These are phyloP conservation scores for Suillus plorans DNA, from an alignment of 768 basidiomycete species.

Conservation along the genomic window DNA sequence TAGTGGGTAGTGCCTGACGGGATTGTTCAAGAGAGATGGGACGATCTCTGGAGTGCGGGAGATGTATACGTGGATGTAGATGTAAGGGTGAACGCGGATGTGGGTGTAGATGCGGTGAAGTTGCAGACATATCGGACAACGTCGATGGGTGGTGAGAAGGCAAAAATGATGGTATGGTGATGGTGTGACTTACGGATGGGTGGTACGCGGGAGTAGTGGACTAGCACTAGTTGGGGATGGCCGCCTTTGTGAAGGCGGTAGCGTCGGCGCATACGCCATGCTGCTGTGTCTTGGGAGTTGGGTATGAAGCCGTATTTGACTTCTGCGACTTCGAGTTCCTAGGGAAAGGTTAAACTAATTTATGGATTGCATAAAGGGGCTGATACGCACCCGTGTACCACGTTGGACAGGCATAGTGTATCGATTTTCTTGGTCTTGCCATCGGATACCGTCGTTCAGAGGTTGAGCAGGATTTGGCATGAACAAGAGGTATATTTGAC, in stretches of 20 bases:
- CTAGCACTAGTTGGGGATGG: conserved; percentile 67
- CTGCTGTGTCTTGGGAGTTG: conserved; percentile 53
- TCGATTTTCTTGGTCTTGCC: conserved; percentile 69
- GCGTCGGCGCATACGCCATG: conserved; percentile 68
- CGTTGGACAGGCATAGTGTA: conserved; percentile 46
- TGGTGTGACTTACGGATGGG: conserved; percentile 50
- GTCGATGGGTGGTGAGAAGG: conserved; percentile 8
- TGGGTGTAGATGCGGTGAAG: not conserved
- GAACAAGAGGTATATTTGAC: conserved; percentile 65
- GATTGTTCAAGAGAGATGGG: conserved; percentile 56
- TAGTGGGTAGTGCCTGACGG: conserved; percentile 71
- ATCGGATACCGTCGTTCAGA: conserved; percentile 77
- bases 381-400: conserved; percentile 52
- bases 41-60: conserved; percentile 47
- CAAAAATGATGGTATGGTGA: not conserved
- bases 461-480: conserved; percentile 58
- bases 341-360: conserved; percentile 4
- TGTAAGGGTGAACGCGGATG: not conserved
- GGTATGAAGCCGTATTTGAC: conserved; percentile 79
- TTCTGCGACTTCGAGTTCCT: conserved; percentile 82
- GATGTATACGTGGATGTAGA: not conserved
- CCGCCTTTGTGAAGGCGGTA: conserved; percentile 75
- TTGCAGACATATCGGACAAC: not conserved
- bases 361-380: not conserved
- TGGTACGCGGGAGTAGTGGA: conserved; percentile 74